These are phyloP conservation scores for Sporothrix protearum DNA, from an alignment of 2,329 filamentous ascomycete genomes.

Conservation along the genomic window DNA sequence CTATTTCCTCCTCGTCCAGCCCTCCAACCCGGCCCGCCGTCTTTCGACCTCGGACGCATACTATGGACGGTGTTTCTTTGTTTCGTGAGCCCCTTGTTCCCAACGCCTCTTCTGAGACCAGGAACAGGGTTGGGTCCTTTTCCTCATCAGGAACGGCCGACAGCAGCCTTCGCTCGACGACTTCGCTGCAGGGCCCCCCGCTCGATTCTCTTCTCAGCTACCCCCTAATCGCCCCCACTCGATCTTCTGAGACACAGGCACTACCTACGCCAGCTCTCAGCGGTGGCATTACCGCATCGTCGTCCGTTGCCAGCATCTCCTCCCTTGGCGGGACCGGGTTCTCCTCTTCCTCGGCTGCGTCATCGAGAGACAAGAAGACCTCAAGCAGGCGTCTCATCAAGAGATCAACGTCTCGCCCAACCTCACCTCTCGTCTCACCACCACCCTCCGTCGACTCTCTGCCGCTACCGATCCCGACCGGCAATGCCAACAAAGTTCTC, in stretches of 20 bases:
- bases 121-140: conserved; percentile 67
- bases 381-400: conserved; percentile 52
- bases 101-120: conserved; percentile 45
- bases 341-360: background rate
- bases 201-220: conserved; percentile 43
- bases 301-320: conserved; percentile 22
- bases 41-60: conserved; percentile 54
- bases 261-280: conserved; percentile 27
- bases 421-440: conserved; percentile 53
- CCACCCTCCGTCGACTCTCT: conserved; percentile 59
- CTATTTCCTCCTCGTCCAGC: conserved; percentile 39
- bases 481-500: conserved; percentile 68
- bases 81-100: conserved; percentile 46
- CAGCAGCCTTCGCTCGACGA: conserved; percentile 37
- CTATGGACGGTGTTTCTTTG: conserved; percentile 49
- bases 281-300: conserved; percentile 22
- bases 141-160: conserved; percentile 59
- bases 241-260: conserved; percentile 38
- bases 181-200: conserved; percentile 42
- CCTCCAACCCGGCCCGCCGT: conserved; percentile 39
- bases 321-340: conserved; percentile 12
- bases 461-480: conserved; percentile 57
- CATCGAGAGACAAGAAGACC: conserved; percentile 44
- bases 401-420: conserved; percentile 53
- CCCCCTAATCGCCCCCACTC: conserved; percentile 37